phyloP scores from a whole-genome alignment of 345 rosid genomes.

The Clausena lansium region DNA sequence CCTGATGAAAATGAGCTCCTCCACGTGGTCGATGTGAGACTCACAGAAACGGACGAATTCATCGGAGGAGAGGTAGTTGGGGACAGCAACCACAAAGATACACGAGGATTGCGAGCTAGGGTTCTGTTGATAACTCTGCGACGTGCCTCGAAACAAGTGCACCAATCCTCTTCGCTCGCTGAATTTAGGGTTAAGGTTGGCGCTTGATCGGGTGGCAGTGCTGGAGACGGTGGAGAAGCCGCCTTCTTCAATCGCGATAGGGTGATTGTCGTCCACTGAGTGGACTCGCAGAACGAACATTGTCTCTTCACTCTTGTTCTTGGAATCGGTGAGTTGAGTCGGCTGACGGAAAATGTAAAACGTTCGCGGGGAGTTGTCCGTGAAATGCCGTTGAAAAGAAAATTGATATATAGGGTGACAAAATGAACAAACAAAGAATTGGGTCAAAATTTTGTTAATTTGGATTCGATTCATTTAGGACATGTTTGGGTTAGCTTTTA shows the following conservation, averaged over 20 bases:
- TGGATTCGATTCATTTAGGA: too few species aligned
- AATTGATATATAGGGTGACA: too few species aligned
- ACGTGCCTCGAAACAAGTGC: constrained; percentile 63
- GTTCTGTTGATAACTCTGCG: constrained; percentile 63
- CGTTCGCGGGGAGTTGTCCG: too few species aligned
- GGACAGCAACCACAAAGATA: constrained; percentile 84
- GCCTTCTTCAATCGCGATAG: constrained; percentile 45
- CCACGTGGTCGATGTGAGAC: constrained; percentile 40
- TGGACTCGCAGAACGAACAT: constrained; percentile 87
- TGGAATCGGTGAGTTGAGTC: background rate
- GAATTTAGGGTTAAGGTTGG: constrained; percentile 40
- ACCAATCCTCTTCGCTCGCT: constrained; percentile 69
- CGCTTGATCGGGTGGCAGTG: constrained; percentile 22
- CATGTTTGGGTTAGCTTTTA: too few species aligned
- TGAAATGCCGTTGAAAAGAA: too few species aligned
- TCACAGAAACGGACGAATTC: constrained; percentile 78
- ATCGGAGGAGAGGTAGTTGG: constrained; percentile 68
- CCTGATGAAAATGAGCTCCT: constrained; percentile 71
- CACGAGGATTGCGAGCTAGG: constrained; percentile 64
- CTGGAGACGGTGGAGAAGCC: constrained; percentile 37
- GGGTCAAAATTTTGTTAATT: too few species aligned
- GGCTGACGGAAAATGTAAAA: background rate
- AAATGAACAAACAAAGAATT: too few species aligned
- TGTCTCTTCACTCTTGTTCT: background rate
- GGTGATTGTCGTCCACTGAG: constrained; percentile 72